These are phyloP conservation scores for Hawksworthiomyces lignivorus DNA, from an alignment of 2,329 filamentous ascomycete genomes.

Conservation along the genomic window DNA sequence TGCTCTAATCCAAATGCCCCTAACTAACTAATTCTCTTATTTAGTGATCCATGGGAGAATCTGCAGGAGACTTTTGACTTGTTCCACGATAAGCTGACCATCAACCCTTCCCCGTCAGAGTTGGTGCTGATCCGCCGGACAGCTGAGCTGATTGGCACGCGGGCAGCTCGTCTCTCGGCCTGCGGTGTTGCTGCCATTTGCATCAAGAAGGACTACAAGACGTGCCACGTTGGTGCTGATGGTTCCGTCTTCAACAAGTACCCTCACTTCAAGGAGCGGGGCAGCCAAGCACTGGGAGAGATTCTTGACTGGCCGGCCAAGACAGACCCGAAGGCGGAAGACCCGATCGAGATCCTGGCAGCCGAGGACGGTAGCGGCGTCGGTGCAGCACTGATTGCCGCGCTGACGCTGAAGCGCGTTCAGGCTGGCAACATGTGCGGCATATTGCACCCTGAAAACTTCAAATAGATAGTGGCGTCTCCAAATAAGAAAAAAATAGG, in stretches of 20 bases:
- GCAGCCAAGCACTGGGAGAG: constrained; percentile 82
- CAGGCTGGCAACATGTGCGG: constrained; percentile 55
- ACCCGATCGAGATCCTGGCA: constrained; percentile 79
- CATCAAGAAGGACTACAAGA: constrained; percentile 86
- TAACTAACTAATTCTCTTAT: constrained; percentile 2
- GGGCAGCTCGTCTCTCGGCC: constrained; percentile 83
- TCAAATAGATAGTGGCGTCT: too few relatives aligned
- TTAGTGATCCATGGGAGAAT: constrained; percentile 88
- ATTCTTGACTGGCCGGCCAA: constrained; percentile 89
- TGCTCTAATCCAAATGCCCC: too few relatives aligned
- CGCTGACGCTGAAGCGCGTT: constrained; percentile 57
- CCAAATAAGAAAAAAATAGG: too few relatives aligned
- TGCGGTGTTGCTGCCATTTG: constrained; percentile 95
- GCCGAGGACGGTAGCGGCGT: constrained; percentile 96
- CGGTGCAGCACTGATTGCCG: constrained; percentile 90
- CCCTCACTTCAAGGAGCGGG: constrained; percentile 91
- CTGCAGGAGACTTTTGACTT: constrained; percentile 79
- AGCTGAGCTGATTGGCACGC: constrained; percentile 89
- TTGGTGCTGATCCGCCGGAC: constrained; percentile 83
- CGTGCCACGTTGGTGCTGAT: constrained; percentile 91
- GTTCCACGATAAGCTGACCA: constrained; percentile 67
- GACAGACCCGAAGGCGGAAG: constrained; percentile 61
- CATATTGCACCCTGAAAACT: constrained; percentile 59
- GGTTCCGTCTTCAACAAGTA: constrained; percentile 99
- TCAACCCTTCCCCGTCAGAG: constrained; percentile 66